A percentile compares a stretch with the other conserved stretches of the same genome.
phyloP scores from a whole-genome alignment of 2,329 filamentous ascomycete genomes.

The Aspergillus hiratsukae region DNA sequence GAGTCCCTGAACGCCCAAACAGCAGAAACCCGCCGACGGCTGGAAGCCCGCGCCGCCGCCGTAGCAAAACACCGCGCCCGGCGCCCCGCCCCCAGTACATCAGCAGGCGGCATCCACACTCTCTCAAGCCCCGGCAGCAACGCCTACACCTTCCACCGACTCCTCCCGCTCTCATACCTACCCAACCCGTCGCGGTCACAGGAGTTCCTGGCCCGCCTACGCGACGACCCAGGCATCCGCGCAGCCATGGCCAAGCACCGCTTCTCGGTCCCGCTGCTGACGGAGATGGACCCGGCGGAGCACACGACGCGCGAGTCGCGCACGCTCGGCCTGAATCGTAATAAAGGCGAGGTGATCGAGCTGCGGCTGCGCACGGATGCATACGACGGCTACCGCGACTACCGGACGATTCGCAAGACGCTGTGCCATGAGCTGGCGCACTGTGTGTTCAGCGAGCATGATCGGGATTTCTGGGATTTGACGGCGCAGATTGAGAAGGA shows the following conservation, averaged over 20 bases:
- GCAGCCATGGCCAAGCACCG: constrained; percentile 77
- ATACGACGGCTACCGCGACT: constrained; percentile 90
- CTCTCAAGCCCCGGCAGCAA: constrained; percentile 44
- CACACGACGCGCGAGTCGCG: constrained; percentile 80
- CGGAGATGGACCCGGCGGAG: constrained; percentile 88
- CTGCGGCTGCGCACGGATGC: constrained; percentile 86
- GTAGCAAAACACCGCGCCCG: constrained; percentile 8
- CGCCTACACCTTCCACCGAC: constrained; percentile 76
- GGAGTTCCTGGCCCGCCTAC: constrained; percentile 68
- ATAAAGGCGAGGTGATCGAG: constrained; percentile 85
- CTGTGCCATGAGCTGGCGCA: constrained; percentile 94
- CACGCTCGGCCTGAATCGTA: constrained; percentile 81
- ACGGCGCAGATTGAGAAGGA: constrained; percentile 83
- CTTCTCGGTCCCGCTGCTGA: constrained; percentile 79
- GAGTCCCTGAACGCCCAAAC: constrained; percentile 37
- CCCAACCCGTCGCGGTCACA: constrained; percentile 69
- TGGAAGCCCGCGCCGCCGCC: constrained; percentile 26
- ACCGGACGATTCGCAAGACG: constrained; percentile 84
- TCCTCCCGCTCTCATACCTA: constrained; percentile 72
- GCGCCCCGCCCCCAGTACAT: constrained; percentile 6
- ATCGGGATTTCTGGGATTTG: constrained; percentile 83
- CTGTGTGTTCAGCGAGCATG: constrained; percentile 81
- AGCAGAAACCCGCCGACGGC: constrained; percentile 22
- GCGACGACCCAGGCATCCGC: constrained; percentile 79
- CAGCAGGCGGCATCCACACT: constrained; percentile 23